A percentile compares a stretch with the other conserved stretches of the same genome.
phyloP scores from a whole-genome alignment of 2,329 filamentous ascomycete genomes.

The Colletotrichum endophyticum region DNA sequence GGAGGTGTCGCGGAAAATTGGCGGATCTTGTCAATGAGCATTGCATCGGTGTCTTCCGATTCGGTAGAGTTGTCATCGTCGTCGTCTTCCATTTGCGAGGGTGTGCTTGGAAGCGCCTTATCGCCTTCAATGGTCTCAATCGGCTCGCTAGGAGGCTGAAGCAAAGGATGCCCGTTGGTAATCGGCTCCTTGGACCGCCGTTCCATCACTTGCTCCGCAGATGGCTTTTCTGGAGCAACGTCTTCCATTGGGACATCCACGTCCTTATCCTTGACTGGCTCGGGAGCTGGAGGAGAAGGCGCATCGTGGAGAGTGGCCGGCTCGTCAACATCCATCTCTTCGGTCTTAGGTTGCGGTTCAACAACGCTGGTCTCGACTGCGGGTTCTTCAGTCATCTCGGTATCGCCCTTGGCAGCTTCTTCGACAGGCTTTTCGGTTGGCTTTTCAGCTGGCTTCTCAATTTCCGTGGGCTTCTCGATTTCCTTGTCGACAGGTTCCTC shows the following conservation, averaged over 20 bases:
- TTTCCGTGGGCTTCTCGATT: neutral
- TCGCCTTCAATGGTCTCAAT: slow-evolving; percentile 28
- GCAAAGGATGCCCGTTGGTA: neutral
- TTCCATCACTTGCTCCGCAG: neutral
- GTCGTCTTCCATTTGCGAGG: slow-evolving; percentile 50
- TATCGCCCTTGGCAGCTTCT: neutral
- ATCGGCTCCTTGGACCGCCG: neutral
- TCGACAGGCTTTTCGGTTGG: neutral
- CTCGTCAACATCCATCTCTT: slow-evolving; percentile 46
- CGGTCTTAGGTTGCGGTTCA: slow-evolving; percentile 38
- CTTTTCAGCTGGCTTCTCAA: neutral
- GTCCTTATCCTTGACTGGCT: neutral
- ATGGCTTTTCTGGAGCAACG: slow-evolving; percentile 28
- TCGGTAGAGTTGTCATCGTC: slow-evolving; percentile 60
- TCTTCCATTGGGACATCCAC: slow-evolving; percentile 26
- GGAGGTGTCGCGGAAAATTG: slow-evolving; percentile 60
- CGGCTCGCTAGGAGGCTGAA: slow-evolving; percentile 12
- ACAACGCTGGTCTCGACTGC: neutral
- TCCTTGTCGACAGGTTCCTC: neutral
- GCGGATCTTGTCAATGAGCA: slow-evolving; percentile 53
- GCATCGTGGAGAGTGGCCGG: neutral
- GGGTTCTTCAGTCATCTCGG: slow-evolving; percentile 16
- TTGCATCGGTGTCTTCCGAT: slow-evolving; percentile 57
- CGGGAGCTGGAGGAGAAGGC: neutral
- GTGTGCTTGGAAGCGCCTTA: slow-evolving; percentile 43